phyloP scores from a whole-genome alignment of 345 rosid genomes.

The Litchi chinensis region DNA sequence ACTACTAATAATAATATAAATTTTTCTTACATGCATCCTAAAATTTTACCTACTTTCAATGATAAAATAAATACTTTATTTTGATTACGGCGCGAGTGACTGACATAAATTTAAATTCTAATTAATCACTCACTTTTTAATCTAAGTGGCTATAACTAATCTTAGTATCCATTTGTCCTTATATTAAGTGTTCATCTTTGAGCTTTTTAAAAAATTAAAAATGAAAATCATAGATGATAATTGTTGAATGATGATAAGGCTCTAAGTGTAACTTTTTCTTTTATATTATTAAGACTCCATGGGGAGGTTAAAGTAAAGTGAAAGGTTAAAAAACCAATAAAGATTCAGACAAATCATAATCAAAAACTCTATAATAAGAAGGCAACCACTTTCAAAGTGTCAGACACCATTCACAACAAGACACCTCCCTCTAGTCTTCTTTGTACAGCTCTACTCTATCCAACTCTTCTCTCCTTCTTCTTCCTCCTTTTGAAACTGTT shows the following conservation, averaged over 20 bases:
- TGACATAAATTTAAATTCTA: too few species aligned
- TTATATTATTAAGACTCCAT: neutral
- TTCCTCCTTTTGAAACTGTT: neutral
- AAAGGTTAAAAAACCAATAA: neutral
- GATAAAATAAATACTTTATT: too few species aligned
- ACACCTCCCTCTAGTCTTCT: constrained; percentile 9
- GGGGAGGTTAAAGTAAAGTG: neutral
- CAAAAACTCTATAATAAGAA: neutral
- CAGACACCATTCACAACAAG: constrained; percentile 8
- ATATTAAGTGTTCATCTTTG: neutral
- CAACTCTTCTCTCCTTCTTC: neutral
- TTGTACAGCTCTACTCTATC: constrained; percentile 10
- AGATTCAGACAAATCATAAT: constrained; percentile 4
- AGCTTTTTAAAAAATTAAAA: neutral
- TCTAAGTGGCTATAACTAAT: too few species aligned
- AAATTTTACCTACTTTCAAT: too few species aligned
- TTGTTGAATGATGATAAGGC: neutral
- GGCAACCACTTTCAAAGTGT: neutral
- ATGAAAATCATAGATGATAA: neutral
- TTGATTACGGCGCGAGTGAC: too few species aligned
- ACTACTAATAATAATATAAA: too few species aligned
- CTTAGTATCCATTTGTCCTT: neutral
- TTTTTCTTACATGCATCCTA: too few species aligned
- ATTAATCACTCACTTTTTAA: too few species aligned
- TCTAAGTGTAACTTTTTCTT: neutral